Percentiles rank a stretch among this genome's conserved stretches.
These are phyloP conservation scores for Cymodocea nodosa DNA, from an alignment of 116 monocot species.

Conservation along the genomic window DNA sequence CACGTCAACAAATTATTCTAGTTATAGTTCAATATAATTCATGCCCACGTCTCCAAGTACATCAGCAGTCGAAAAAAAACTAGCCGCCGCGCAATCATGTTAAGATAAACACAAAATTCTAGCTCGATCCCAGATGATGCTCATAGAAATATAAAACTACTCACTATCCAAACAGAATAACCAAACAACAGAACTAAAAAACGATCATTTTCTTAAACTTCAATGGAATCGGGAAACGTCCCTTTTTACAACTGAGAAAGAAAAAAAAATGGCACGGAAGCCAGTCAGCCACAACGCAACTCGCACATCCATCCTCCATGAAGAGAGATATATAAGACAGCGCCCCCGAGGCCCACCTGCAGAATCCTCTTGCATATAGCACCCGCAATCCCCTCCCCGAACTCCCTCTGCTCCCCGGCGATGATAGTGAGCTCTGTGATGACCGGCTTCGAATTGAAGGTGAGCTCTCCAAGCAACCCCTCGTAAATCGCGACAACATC, in stretches of 20 bases:
- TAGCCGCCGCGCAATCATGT: too few species aligned
- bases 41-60: too few species aligned
- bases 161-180: too few species aligned
- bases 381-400: constrained; percentile 53
- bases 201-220: not conserved
- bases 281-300: too few species aligned
- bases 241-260: not conserved
- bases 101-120: too few species aligned
- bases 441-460: constrained; percentile 88
- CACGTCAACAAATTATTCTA: too few species aligned
- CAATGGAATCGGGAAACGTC: not conserved
- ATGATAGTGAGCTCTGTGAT: constrained; percentile 96
- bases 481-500: constrained; percentile 59
- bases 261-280: not conserved
- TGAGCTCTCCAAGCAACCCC: constrained; percentile 62
- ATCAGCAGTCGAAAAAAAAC: too few species aligned
- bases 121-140: too few species aligned
- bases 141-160: too few species aligned
- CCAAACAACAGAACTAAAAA: not conserved
- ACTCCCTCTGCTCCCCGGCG: constrained; percentile 58
- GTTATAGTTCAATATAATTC: too few species aligned
- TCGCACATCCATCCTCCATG: too few species aligned
- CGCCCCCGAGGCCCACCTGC: constrained; percentile 26
- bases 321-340: too few species aligned
- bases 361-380: constrained; percentile 61